phyloP scores from a whole-genome alignment of 805 yeast genomes.

The Wickerhamiella bombiphila region DNA sequence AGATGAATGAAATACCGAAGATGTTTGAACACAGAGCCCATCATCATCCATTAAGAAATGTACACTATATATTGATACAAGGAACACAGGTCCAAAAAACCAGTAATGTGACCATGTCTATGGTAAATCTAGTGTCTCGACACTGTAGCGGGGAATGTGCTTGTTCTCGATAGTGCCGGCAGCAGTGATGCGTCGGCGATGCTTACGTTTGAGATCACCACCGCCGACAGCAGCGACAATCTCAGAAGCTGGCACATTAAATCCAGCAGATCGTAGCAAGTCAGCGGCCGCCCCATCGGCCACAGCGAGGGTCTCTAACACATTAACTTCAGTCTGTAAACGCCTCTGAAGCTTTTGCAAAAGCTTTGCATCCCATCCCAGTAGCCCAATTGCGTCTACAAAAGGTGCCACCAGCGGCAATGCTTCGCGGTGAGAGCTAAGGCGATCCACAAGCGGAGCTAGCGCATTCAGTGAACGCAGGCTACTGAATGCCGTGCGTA shows the following conservation, averaged over 20 bases:
- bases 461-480: slow-evolving; percentile 15
- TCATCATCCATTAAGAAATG: too few relatives aligned
- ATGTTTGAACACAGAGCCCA: too few relatives aligned
- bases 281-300: slow-evolving; percentile 19
- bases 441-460: slow-evolving; percentile 28
- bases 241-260: slow-evolving; percentile 9
- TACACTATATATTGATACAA: slow-evolving; percentile 1
- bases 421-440: slow-evolving; percentile 35
- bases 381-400: slow-evolving; percentile 59
- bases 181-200: slow-evolving; percentile 8
- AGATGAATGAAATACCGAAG: too few relatives aligned
- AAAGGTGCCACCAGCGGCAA: slow-evolving; percentile 49
- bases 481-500: slow-evolving; percentile 17
- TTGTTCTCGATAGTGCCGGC: slow-evolving; percentile 4
- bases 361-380: slow-evolving; percentile 44
- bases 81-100: neutral
- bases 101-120: neutral
- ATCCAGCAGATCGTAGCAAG: slow-evolving; percentile 16
- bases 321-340: slow-evolving; percentile 35
- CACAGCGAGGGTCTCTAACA: slow-evolving; percentile 17
- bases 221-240: neutral
- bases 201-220: slow-evolving; percentile 16
- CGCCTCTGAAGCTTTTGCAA: slow-evolving; percentile 31
- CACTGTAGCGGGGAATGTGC: slow-evolving; percentile 21
- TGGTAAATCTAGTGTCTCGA: slow-evolving; percentile 21